These are phyloP conservation scores for Cladobotryum protrusum DNA, from an alignment of 2,329 filamentous ascomycete genomes.

Conservation along the genomic window DNA sequence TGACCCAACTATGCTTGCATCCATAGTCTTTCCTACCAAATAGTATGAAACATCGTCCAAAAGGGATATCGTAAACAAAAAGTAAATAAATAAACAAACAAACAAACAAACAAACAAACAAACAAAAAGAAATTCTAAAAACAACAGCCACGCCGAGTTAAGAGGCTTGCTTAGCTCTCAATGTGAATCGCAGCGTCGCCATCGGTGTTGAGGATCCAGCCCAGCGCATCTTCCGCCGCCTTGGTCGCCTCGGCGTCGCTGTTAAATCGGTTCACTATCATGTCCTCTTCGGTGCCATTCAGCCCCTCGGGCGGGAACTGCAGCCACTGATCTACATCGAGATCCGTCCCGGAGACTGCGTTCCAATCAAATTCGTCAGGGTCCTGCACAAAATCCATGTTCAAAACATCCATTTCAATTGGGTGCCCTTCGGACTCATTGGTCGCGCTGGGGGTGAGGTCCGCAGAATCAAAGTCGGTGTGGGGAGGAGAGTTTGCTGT, in stretches of 20 bases:
- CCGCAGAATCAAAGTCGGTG: conserved; percentile 36
- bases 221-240: conserved; percentile 24
- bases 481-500: conserved; percentile 37
- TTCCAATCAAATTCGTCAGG: conserved; percentile 51
- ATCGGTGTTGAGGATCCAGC: conserved; percentile 23
- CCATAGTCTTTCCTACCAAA: no score
- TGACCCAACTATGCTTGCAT: no score
- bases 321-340: conserved; percentile 55
- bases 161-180: no score
- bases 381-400: conserved; percentile 41
- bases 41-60: no score
- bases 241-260: conserved; percentile 19
- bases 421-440: conserved; percentile 36
- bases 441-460: conserved; percentile 41
- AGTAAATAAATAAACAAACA: no score
- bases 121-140: no score
- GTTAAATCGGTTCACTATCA: conserved; percentile 29
- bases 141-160: no score
- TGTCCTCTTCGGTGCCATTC: conserved; percentile 31
- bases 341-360: conserved; percentile 44
- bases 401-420: conserved; percentile 30
- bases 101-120: no score
- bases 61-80: no score
- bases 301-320: conserved; percentile 49
- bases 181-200: conserved; percentile 13